A percentile compares a stretch with the other conserved stretches of the same genome.
phyloP scores from a whole-genome alignment of 148 eudicot genomes.

The Nyssa sinensis region DNA sequence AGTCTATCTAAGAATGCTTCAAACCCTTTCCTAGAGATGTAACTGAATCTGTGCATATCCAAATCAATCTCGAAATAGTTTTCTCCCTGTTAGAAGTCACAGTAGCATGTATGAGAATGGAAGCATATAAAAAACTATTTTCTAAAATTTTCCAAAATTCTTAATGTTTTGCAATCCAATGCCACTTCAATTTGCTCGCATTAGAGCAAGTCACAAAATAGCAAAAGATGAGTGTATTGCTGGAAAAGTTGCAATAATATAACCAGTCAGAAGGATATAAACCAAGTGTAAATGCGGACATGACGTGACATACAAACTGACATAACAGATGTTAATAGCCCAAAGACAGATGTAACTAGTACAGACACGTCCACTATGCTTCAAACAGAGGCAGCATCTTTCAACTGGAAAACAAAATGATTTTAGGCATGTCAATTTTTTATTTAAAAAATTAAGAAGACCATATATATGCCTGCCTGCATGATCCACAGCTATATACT shows the following conservation, averaged over 20 bases:
- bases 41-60: conserved; percentile 95
- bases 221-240: neutral
- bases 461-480: too few species aligned
- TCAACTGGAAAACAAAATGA: too few species aligned
- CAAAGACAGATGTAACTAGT: too few species aligned
- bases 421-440: too few species aligned
- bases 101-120: conserved; percentile 10
- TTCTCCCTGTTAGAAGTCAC: conserved; percentile 61
- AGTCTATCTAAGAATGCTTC: conserved; percentile 75
- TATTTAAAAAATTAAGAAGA: too few species aligned
- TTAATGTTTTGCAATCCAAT: neutral
- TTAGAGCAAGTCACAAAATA: neutral
- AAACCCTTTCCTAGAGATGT: conserved; percentile 92
- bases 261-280: too few species aligned
- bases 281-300: too few species aligned
- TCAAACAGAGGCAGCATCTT: too few species aligned
- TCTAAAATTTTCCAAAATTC: neutral
- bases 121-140: conserved; percentile 1
- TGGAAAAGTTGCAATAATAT: neutral
- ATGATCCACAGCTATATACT: too few species aligned
- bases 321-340: too few species aligned
- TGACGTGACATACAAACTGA: too few species aligned
- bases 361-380: too few species aligned
- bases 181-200: conserved; percentile 1
- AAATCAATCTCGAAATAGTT: conserved; percentile 93